Evolutionary conservation across 163 green algal species (phyloP), one percentile per base, ranked within the genome.

Genomic region (Chloromonas sp.): DNA sequence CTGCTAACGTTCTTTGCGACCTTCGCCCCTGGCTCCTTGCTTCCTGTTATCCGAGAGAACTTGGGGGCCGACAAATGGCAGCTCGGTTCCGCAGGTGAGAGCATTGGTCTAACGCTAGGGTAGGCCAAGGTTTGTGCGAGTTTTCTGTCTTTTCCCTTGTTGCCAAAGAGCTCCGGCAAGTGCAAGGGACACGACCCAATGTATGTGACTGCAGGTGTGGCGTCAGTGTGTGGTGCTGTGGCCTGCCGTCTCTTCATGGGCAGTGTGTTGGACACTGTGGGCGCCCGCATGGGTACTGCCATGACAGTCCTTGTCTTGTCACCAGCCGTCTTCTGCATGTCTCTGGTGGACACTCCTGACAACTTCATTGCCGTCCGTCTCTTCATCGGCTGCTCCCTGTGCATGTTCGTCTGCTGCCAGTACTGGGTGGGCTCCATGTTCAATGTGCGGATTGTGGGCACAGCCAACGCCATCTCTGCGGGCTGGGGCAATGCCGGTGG

Each of bases 401-500:
- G 95, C 57, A 96, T 92, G 70, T 79, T 99, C 61, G 90, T 92
- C 57, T 87, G 86, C 71, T 98, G 92, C 91, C 96, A 99, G 91
- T 98, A 97, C 91, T 99, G 97, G 97, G 90, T 96, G 58, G 95
- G 97, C 86, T 91, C 91, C 84, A 96, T 98, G 94, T 98, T 98
- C 89, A 95, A 93, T 59, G 88, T 93, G 57, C 91, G 91, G n/a
- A 94, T 98, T 70, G 96, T 98, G 2, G 96, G 95, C 77, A 94
- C 91, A 76, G 93, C 94, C 79, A 98, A 98, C 85, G 94, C 95
- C 58, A 94, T 94, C 60, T 86, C 94, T 74, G 95, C 92, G 13
- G 97, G 97, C 87, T 99, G 96, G 97, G 97, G 97, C 84, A 99
- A 99, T 90, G 91, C 96, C 86, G 97, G 97, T 71, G 97, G 95